phyloP scores from a whole-genome alignment of 169 alveolate genomes.

The Besnoitia besnoiti region DNA sequence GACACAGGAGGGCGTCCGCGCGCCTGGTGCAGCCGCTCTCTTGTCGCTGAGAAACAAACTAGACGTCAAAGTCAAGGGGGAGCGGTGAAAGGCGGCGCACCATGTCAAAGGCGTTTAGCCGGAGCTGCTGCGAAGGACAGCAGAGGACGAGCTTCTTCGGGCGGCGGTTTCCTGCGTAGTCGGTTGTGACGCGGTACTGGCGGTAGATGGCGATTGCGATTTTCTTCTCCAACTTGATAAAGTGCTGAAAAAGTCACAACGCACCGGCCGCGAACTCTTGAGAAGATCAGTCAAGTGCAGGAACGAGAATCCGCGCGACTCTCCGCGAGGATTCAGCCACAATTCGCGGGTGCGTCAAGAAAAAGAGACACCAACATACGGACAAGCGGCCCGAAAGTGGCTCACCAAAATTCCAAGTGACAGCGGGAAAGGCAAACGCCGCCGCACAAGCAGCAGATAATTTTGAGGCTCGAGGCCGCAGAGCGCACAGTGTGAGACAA shows the following conservation, averaged over 20 bases:
- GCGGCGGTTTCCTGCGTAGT: constrained; percentile 17
- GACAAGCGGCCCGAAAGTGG: not conserved
- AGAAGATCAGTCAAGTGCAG: too few species aligned
- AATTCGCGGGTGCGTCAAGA: not conserved
- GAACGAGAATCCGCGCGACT: too few species aligned
- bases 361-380: not conserved
- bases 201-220: constrained; percentile 57
- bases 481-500: not conserved
- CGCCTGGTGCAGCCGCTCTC: too few species aligned
- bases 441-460: not conserved
- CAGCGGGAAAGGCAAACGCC: not conserved
- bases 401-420: not conserved
- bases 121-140: constrained; percentile 32
- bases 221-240: constrained; percentile 49
- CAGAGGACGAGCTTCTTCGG: constrained; percentile 46
- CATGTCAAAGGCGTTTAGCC: not conserved
- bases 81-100: not conserved
- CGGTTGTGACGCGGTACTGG: constrained; percentile 42
- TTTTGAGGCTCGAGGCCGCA: not conserved
- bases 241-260: constrained; percentile 51
- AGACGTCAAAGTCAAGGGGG: too few species aligned
- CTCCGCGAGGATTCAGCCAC: too few species aligned
- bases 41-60: not conserved
- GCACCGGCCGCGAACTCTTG: too few species aligned
- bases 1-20: not conserved